Conservation (phyloP, 371 early-diverging fungal species). For the Mortierella sp. region DNA sequence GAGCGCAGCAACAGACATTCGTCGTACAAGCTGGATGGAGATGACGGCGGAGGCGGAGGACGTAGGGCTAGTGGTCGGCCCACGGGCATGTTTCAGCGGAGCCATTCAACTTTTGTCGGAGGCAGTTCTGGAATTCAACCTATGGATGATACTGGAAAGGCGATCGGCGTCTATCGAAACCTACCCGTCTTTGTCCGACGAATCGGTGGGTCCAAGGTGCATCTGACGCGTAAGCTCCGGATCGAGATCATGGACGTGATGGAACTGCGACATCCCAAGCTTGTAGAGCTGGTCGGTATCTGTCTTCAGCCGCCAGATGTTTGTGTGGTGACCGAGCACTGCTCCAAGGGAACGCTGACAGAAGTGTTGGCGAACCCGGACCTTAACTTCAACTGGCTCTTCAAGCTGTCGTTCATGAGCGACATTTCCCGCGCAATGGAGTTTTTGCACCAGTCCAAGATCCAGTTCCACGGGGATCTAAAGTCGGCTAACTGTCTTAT, state of each 20-base stretch:
- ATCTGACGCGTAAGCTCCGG: conserved; percentile 37
- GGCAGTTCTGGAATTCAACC: conserved; percentile 49
- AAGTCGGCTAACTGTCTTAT: conserved; percentile 63
- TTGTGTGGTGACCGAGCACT: conserved; percentile 61
- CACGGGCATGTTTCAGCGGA: conserved; percentile 43
- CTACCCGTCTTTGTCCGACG: conserved; percentile 56
- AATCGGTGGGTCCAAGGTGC: conserved; percentile 46
- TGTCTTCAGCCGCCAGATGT: conserved; percentile 62
- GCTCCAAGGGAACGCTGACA: conserved; percentile 62
- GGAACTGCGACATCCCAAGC: conserved; percentile 60
- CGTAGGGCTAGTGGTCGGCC: conserved; percentile 19
- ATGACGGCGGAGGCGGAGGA: neutral
- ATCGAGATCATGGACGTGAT: conserved; percentile 58
- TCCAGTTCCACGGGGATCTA: conserved; percentile 61
- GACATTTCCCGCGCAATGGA: conserved; percentile 63
- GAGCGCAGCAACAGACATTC: conserved; percentile 16
- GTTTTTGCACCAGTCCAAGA: conserved; percentile 66
- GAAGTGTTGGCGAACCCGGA: conserved; percentile 64
- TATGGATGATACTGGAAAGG: conserved; percentile 48
- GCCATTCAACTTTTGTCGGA: conserved; percentile 53
- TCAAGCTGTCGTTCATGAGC: conserved; percentile 65
- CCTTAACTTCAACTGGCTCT: conserved; percentile 65
- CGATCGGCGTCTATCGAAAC: conserved; percentile 55
- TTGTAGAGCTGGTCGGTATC: conserved; percentile 61
- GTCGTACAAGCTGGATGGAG: neutral